A percentile compares a stretch with the other conserved stretches of the same genome.
Evolutionary conservation across 257 asterid species (phyloP).

Genomic region (Fraxinus pennsylvanica): DNA sequence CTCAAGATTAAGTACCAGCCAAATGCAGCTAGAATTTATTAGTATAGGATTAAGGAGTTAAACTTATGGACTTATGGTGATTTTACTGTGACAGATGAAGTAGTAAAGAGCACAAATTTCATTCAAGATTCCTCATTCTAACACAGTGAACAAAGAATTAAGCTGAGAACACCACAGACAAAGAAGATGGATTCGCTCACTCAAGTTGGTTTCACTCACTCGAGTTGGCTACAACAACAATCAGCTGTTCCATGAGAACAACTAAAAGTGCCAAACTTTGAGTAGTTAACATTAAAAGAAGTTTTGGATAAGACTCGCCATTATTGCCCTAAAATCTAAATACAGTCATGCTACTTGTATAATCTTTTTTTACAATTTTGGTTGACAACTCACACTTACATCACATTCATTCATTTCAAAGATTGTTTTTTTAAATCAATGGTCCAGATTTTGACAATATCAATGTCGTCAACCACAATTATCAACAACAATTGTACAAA

Average conservation of each 20-base stretch:
- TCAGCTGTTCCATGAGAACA: neutral
- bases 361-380: too few species aligned
- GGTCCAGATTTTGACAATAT: too few species aligned
- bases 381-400: too few species aligned
- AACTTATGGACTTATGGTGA: neutral
- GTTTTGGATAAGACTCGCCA: neutral
- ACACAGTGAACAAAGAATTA: neutral
- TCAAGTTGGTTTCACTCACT: neutral
- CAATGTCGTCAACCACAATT: too few species aligned
- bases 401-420: too few species aligned
- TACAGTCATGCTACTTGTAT: too few species aligned
- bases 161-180: neutral
- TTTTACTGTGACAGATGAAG: neutral
- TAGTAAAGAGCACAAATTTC: neutral
- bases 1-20: neutral
- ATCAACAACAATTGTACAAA: too few species aligned
- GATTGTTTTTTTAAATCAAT: too few species aligned
- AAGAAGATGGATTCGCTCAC: neutral
- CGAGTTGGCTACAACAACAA: neutral
- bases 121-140: neutral
- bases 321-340: neutral
- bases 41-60: neutral
- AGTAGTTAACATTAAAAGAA: neutral
- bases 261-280: neutral
- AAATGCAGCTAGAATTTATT: neutral